Evolutionary conservation across 2,329 filamentous ascomycete species (phyloP).

Genomic region (Colletotrichum truncatum): DNA sequence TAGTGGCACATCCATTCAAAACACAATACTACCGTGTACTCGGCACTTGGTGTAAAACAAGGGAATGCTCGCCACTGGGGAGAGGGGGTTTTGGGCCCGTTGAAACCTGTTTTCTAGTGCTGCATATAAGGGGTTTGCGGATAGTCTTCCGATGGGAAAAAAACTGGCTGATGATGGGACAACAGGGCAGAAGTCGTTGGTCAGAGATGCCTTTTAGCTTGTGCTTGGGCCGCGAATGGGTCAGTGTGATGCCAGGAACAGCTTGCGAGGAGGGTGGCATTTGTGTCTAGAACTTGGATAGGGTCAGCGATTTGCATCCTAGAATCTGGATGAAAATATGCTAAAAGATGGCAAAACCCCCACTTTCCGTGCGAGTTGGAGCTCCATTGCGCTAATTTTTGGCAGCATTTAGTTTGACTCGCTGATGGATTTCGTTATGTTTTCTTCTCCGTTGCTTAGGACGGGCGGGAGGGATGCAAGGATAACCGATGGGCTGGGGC

Average conservation of each 20-base stretch:
- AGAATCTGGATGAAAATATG: neutral
- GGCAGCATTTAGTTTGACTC: slow-evolving; percentile 8
- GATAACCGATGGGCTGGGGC: slow-evolving; percentile 1
- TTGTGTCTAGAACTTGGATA: slow-evolving; percentile 5
- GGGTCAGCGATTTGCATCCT: neutral
- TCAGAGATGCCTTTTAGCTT: neutral
- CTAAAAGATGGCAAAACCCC: neutral
- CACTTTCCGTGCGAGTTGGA: neutral
- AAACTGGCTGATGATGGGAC: slow-evolving; percentile 2
- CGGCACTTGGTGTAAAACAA: neutral
- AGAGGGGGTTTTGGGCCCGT: neutral
- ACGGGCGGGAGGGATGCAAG: neutral
- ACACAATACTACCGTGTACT: too few relatives aligned
- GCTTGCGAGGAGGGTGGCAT: slow-evolving; percentile 22
- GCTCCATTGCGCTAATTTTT: slow-evolving; percentile 7
- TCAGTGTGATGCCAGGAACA: neutral
- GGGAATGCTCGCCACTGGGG: slow-evolving; percentile 18
- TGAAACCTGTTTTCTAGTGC: slow-evolving; percentile 18
- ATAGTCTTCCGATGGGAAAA: neutral
- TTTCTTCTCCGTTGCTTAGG: neutral
- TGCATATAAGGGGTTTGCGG: neutral
- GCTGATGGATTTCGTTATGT: neutral
- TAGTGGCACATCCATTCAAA: slow-evolving; percentile 8
- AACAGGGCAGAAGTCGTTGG: neutral
- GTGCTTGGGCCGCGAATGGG: slow-evolving; percentile 18